Evolutionary conservation across 2,329 filamentous ascomycete species (phyloP).

Genomic region (Aschersonia sp.): DNA sequence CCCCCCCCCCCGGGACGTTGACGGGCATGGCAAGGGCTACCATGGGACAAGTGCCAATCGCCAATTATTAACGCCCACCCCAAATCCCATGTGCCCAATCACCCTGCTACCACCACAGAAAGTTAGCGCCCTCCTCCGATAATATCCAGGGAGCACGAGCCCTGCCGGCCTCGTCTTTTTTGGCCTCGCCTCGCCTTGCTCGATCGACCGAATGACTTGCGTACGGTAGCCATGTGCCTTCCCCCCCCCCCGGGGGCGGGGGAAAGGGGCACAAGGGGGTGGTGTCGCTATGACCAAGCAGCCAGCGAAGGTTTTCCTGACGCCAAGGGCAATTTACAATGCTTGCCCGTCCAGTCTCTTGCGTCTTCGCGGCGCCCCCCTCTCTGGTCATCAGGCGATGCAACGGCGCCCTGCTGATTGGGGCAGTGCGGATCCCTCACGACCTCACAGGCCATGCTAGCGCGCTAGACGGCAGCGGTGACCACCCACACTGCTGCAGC

Average conservation of each 20-base stretch:
- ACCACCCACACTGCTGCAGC: neutral
- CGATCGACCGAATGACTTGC: too few relatives aligned
- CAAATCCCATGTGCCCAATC: neutral
- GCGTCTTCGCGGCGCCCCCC: conserved; percentile 1
- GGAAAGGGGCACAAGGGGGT: neutral
- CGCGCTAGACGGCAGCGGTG: neutral
- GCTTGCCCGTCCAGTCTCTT: neutral
- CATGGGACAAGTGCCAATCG: neutral
- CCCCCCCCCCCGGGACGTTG: too few relatives aligned
- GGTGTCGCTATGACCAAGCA: neutral
- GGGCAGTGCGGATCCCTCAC: neutral
- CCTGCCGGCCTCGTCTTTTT: too few relatives aligned
- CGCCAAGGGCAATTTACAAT: conserved; percentile 3
- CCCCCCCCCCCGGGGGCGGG: too few relatives aligned
- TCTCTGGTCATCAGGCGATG: conserved; percentile 4
- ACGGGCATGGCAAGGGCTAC: neutral
- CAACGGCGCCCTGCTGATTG: conserved; percentile 4
- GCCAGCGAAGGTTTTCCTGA: conserved; percentile 1
- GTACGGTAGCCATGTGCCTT: too few relatives aligned
- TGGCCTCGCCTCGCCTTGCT: too few relatives aligned
- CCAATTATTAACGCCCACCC: neutral
- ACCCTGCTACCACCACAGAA: too few relatives aligned
- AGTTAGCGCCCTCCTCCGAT: too few relatives aligned
- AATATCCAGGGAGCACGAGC: too few relatives aligned
- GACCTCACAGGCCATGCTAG: neutral